Percentiles rank a stretch among this genome's conserved stretches.
Evolutionary conservation across 331 rosid genomes (phyloP).

Genomic region (Quercus lobata): DNA sequence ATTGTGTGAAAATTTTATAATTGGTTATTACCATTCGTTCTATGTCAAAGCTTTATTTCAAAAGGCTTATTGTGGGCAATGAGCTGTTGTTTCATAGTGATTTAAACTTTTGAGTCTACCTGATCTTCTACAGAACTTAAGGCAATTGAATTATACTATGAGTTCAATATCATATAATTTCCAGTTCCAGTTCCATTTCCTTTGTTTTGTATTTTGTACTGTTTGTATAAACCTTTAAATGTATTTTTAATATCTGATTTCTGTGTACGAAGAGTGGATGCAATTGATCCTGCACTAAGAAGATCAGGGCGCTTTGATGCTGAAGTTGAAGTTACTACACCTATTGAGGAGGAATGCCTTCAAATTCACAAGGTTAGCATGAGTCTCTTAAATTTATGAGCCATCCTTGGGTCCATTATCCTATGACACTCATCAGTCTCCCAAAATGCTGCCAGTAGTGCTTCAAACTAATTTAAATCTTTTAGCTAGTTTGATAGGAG

Average conservation of each 20-base stretch:
- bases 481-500: constrained; percentile 3
- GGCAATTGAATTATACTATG: neutral
- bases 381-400: neutral
- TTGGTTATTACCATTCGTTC: too few species aligned
- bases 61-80: too few species aligned
- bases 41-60: too few species aligned
- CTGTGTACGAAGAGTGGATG: constrained; percentile 58
- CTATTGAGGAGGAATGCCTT: constrained; percentile 69
- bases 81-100: neutral
- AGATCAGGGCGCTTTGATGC: constrained; percentile 88
- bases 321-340: constrained; percentile 85
- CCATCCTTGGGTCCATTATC: neutral
- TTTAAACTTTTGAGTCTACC: neutral
- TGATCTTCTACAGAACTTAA: neutral
- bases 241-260: constrained; percentile 12
- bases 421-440: constrained; percentile 11
- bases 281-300: constrained; percentile 88
- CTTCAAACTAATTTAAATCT: neutral
- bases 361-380: constrained; percentile 77
- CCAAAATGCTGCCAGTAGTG: neutral
- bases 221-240: neutral
- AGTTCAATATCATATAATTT: constrained; percentile 3
- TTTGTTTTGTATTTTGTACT: constrained; percentile 5
- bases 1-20: too few species aligned
- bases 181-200: neutral